Evolutionary conservation across 1,139 yeast species (phyloP).

Genomic region (Nakaseomyces sp.): DNA sequence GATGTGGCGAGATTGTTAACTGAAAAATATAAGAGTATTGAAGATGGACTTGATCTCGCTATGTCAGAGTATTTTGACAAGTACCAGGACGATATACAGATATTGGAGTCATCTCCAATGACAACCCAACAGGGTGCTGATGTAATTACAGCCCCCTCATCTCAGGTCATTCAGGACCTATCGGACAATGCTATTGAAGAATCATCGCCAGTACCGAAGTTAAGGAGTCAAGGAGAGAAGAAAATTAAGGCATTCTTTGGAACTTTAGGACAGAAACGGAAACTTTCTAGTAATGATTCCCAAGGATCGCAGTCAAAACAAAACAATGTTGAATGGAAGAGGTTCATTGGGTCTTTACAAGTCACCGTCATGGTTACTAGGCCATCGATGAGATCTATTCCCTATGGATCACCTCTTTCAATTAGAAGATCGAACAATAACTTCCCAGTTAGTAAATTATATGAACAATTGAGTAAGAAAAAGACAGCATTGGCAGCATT

Average conservation of each 20-base stretch:
- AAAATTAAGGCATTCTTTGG: slow-evolving; percentile 1
- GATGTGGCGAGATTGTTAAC: slow-evolving; percentile 9
- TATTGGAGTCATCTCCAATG: not conserved
- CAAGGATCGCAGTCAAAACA: not conserved
- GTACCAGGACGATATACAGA: slow-evolving; percentile 1
- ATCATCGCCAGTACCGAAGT: slow-evolving; percentile 4
- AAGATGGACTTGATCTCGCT: slow-evolving; percentile 16
- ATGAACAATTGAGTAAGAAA: slow-evolving; percentile 28
- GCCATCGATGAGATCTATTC: slow-evolving; percentile 49
- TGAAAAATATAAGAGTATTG: slow-evolving; percentile 10
- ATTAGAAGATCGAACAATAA: slow-evolving; percentile 5
- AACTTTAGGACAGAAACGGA: not conserved
- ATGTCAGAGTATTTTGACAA: slow-evolving; percentile 14
- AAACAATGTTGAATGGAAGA: slow-evolving; percentile 27
- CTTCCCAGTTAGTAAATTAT: slow-evolving; percentile 2
- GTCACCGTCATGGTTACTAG: slow-evolving; percentile 80
- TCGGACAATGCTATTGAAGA: not conserved
- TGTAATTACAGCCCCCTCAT: not conserved
- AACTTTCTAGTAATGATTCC: not conserved
- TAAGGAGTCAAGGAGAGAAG: not conserved
- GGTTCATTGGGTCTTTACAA: slow-evolving; percentile 61
- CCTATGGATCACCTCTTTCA: slow-evolving; percentile 41
- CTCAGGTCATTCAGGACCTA: not conserved
- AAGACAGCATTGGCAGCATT: slow-evolving; percentile 17
- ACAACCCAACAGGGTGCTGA: not conserved